Evolutionary conservation across 169 alveolate species (phyloP), one percentile per base, ranked within the genome.

Genomic region (Neospora caninum): DNA sequence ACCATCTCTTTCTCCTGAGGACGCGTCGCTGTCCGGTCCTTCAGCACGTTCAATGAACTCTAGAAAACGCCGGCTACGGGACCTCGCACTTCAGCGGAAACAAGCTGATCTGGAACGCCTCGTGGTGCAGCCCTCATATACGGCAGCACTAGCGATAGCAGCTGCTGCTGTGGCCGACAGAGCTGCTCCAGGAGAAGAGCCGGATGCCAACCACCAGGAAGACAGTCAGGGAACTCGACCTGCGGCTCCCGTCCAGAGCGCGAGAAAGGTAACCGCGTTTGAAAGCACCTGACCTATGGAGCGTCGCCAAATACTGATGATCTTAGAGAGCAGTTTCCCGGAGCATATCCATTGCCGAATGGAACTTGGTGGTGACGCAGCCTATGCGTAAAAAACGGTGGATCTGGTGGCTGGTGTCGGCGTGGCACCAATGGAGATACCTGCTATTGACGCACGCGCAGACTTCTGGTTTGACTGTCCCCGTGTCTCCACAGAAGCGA

Each of bases 401-500:
- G 58, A 0, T 49, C 58, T 49, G 9, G 58, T 22, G 9, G 58
- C 58, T 49, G 58, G 9, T 49, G 58, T 49, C 58, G 58, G 18
- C 27, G 18, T 49, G 58, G 18, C 58, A 49, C 27, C 18, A 49
- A 49, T 49, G 0, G 9, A 49, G 58, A 22, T 22, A 49, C 58
- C 58, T 49, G 58, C 18, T 13, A 1, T 49, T 13, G 58, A 13
- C 58, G 18, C 58, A 13, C 58, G 58, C 18, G 18, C 27, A 13
- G 18, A 22, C 58, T 49, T 29, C 36, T 64, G 78, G 31, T 29
- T 27, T 64, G 78, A 64, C 10, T 64, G 78, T 29, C 36, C 78
- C 34, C 34, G 31, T 64, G n/a, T 69, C 18, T 7, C 54, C 82
- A 80, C 92, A 92, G 95, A 87, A 88, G 45, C 95, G 95, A 41